These are phyloP conservation scores for Yueomyces sinensis DNA, from an alignment of 805 yeast species.

Conservation along the genomic window DNA sequence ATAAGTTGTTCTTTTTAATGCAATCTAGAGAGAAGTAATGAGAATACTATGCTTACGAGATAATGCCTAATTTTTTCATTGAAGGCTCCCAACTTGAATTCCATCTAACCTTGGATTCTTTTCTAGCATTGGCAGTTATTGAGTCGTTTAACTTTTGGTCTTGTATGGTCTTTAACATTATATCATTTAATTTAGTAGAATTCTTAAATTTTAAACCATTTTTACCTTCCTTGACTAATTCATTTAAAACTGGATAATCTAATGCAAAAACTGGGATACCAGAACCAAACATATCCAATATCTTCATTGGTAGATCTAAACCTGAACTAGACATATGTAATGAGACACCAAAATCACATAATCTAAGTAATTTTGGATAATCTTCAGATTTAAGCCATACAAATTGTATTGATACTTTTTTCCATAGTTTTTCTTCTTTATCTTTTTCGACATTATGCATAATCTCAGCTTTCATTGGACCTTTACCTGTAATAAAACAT, in stretches of 20 bases:
- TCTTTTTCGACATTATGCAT: conserved; percentile 29
- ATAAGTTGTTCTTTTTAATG: too few species aligned
- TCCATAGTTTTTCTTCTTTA: conserved; percentile 28
- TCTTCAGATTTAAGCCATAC: conserved; percentile 71
- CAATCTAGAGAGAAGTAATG: too few species aligned
- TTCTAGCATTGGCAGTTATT: conserved; percentile 55
- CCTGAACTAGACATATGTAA: conserved; percentile 89
- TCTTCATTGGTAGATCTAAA: conserved; percentile 91
- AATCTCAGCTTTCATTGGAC: conserved; percentile 59
- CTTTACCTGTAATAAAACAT: conserved; percentile 92
- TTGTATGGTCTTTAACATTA: conserved; percentile 26
- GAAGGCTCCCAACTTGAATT: conserved; percentile 51
- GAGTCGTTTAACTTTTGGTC: conserved; percentile 23
- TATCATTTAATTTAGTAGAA: conserved; percentile 32
- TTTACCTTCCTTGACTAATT: conserved; percentile 51
- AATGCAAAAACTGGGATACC: conserved; percentile 85
- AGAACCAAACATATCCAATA: conserved; percentile 90
- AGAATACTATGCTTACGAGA: conserved; percentile 7
- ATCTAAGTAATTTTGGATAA: conserved; percentile 61
- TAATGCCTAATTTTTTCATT: conserved; percentile 13
- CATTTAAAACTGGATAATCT: conserved; percentile 62
- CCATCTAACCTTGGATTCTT: conserved; percentile 67
- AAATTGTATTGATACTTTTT: conserved; percentile 41
- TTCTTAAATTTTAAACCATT: conserved; percentile 55
- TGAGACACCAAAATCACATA: conserved; percentile 82